Percentiles rank a stretch among this genome's conserved stretches.
phyloP scores from a whole-genome alignment of 805 yeast genomes.

The Ogataea methylovora region DNA sequence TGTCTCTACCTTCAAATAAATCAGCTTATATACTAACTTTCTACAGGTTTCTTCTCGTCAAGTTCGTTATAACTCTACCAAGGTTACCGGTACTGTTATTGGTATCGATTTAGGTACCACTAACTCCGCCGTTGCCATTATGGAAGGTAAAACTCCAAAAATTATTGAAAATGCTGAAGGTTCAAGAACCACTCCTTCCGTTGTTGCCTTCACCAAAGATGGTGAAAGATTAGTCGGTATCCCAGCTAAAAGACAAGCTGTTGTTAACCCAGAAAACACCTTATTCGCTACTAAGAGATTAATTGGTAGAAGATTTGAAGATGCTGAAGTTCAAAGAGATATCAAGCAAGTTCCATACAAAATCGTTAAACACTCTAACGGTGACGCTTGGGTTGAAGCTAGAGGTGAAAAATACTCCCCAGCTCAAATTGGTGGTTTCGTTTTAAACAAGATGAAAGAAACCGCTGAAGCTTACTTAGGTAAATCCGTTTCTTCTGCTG shows the following conservation, averaged over 20 bases:
- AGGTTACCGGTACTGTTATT: conserved; percentile 41
- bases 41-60: conserved; percentile 14
- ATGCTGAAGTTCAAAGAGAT: conserved; percentile 65
- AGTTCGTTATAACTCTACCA: conserved; percentile 27
- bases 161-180: conserved; percentile 77
- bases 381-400: conserved; percentile 63
- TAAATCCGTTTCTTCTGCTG: conserved; percentile 82
- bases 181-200: conserved; percentile 70
- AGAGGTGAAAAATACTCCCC: conserved; percentile 49
- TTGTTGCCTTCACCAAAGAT: conserved; percentile 56
- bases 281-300: conserved; percentile 77
- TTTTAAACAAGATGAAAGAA: conserved; percentile 95
- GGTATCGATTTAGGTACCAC: conserved; percentile 78
- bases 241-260: conserved; percentile 72
- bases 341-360: conserved; percentile 53
- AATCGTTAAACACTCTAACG: conserved; percentile 50
- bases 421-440: conserved; percentile 61
- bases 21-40: not conserved
- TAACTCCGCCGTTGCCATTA: conserved; percentile 77
- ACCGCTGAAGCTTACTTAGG: conserved; percentile 92
- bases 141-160: conserved; percentile 53
- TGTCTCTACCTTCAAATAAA: not conserved
- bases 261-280: conserved; percentile 68
- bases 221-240: conserved; percentile 51
- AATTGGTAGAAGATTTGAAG: conserved; percentile 66